phyloP scores from a whole-genome alignment of 148 eudicot species.

The Amaranthus cruentus region DNA sequence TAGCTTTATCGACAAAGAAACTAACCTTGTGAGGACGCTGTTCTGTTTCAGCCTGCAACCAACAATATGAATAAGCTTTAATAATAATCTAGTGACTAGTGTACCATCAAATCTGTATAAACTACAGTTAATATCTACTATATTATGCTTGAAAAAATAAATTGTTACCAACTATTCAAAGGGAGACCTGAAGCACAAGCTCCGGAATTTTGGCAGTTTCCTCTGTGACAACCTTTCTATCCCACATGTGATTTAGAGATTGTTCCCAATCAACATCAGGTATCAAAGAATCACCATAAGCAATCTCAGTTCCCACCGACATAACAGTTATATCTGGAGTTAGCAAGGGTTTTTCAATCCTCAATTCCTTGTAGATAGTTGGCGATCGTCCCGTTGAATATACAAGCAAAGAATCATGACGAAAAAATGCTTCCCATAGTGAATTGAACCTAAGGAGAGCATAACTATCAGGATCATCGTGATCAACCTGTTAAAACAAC shows the following conservation, averaged over 20 bases:
- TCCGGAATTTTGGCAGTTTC: conserved; percentile 53
- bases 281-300: conserved; percentile 54
- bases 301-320: conserved; percentile 76
- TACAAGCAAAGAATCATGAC: conserved; percentile 60
- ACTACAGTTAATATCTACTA: background rate
- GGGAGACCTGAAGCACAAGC: conserved; percentile 51
- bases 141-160: background rate
- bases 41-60: conserved; percentile 52
- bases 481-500: conserved; percentile 47
- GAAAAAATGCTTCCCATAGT: conserved; percentile 64
- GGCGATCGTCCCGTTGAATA: conserved; percentile 70
- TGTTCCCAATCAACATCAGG: conserved; percentile 65
- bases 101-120: background rate
- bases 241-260: conserved; percentile 54
- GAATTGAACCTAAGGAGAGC: conserved; percentile 59
- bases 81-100: background rate
- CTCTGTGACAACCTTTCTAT: conserved; percentile 43
- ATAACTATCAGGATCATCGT: conserved; percentile 44
- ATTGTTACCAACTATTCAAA: background rate
- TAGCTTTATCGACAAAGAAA: conserved; percentile 57
- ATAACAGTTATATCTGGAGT: conserved; percentile 67
- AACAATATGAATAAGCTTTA: background rate
- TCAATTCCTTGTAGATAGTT: conserved; percentile 41
- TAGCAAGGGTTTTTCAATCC: conserved; percentile 62
- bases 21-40: conserved; percentile 66